A percentile compares a stretch with the other conserved stretches of the same genome.
Conservation (phyloP, 2,329 filamentous ascomycete species). For the Cadophora luteo-olivacea region DNA sequence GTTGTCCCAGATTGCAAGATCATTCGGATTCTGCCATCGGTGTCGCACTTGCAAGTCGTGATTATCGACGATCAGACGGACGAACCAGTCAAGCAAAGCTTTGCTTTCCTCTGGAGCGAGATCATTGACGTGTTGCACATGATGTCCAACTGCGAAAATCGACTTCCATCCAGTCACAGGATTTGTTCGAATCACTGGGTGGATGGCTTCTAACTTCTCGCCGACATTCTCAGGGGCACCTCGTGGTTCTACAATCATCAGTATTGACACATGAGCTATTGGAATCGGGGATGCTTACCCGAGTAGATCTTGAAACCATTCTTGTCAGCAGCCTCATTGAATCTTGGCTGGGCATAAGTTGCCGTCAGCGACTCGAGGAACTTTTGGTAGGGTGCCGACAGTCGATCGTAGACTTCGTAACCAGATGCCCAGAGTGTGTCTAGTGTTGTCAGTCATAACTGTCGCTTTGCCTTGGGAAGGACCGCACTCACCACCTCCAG, state of each 20-base stretch:
- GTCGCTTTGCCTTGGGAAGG: too few species aligned
- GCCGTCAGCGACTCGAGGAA: conserved; percentile 66
- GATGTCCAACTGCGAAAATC: conserved; percentile 58
- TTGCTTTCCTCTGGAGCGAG: conserved; percentile 55
- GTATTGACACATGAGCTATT: not conserved
- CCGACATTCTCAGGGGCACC: conserved; percentile 60
- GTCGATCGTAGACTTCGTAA: conserved; percentile 70
- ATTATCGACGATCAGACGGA: conserved; percentile 58
- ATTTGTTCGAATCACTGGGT: conserved; percentile 63
- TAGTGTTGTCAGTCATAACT: conserved; percentile 37
- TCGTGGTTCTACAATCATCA: conserved; percentile 39
- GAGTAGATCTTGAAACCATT: conserved; percentile 55
- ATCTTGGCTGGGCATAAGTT: conserved; percentile 58
- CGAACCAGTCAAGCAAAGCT: conserved; percentile 58
- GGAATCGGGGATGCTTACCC: conserved; percentile 31
- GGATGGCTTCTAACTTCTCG: conserved; percentile 53
- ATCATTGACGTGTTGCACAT: conserved; percentile 58
- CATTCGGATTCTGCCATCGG: conserved; percentile 47
- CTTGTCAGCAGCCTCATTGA: conserved; percentile 54
- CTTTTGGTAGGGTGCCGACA: conserved; percentile 60
- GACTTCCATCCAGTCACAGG: conserved; percentile 65
- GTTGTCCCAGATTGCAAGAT: conserved; percentile 64
- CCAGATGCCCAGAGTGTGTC: conserved; percentile 72
- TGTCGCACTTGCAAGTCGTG: conserved; percentile 60
- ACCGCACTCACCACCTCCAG: conserved; percentile 42